phyloP scores from a whole-genome alignment of 208 protist species.

The Crithidia acanthocephali region DNA sequence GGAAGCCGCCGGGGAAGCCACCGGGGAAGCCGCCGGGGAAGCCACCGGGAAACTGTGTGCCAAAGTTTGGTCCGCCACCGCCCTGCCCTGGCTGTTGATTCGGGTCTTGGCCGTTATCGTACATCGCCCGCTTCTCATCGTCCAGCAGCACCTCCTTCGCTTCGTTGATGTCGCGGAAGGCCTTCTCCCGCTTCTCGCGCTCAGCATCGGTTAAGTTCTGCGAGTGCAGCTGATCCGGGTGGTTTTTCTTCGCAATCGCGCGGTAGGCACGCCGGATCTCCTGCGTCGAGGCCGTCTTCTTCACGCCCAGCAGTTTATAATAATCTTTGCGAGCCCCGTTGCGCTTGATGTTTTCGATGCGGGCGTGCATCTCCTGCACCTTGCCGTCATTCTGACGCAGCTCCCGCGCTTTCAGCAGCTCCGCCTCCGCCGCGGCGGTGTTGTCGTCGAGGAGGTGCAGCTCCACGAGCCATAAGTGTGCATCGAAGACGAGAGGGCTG shows the following conservation, averaged over 20 bases:
- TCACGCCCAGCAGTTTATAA: conserved; percentile 93
- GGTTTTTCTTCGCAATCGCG: conserved; percentile 84
- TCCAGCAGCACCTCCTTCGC: conserved; percentile 92
- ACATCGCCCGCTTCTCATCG: conserved; percentile 83
- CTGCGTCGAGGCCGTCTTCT: conserved; percentile 69
- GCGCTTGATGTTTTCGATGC: conserved; percentile 66
- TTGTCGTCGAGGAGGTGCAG: conserved; percentile 85
- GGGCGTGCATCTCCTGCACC: conserved; percentile 41
- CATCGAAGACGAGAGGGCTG: conserved; percentile 48
- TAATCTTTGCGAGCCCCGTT: conserved; percentile 84
- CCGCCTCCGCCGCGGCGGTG: conserved; percentile 57
- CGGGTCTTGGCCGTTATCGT: conserved; percentile 91
- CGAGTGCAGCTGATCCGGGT: conserved; percentile 90
- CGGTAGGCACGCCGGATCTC: conserved; percentile 93
- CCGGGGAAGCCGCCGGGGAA: conserved; percentile 35
- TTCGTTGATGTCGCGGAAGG: conserved; percentile 92
- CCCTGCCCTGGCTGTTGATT: conserved; percentile 65
- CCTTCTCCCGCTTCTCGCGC: conserved; percentile 68
- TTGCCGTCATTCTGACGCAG: conserved; percentile 39
- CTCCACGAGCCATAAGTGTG: conserved; percentile 71
- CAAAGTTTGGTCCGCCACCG: conserved; percentile 62
- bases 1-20: conserved; percentile 34
- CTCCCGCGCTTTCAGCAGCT: conserved; percentile 47
- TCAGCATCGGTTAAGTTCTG: conserved; percentile 72
- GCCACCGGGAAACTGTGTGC: conserved; percentile 49